Evolutionary conservation across 2,329 filamentous ascomycete genomes (phyloP), one percentile per base, ranked within the genome.

Genomic region (Diaporthe capsici): DNA sequence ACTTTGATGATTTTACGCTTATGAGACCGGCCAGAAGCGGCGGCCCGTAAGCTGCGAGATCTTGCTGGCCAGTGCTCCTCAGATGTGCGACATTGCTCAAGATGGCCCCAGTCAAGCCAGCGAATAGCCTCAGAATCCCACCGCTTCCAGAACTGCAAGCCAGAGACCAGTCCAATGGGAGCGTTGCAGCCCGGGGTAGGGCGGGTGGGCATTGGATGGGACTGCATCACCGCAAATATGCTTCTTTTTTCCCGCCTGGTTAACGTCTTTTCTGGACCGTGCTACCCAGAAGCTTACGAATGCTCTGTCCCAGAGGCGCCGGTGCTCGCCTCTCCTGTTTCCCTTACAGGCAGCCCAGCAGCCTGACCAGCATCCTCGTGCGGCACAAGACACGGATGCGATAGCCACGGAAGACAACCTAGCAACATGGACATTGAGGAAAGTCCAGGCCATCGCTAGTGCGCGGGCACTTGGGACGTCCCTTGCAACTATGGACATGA

Each of bases 41-140:
- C 47, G 72, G 60, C 75, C 75, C 42, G 68, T 71, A 65, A 73
- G 60, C 75, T 75, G 72, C 72, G 60, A 72, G 75, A 76, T 72
- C 51, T 57, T 47, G 67, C 53, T 76, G 67, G 75, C 75, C 72
- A 76, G 44, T 72, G 72, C 68, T 75, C 73, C 42, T 47, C 71
- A 65, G 60, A 58, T 61, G 74, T 73, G 61, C 70, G 74, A 76
- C 71, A 76, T 71, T 37, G 42, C 60, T 51, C 57, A 15, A 60
- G 60, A 72, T 57, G 57, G 51, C n/a, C 51, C 61, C 34, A 42
- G 68, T 72, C 53, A 58, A 42, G 68, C 70, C 74, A 73, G 55
- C 74, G 74, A 73, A 73, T 75, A 47, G 53, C 74, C 49, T 68
- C 71, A 55, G 6, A 10, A 55, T 42, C 28, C 58, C n/a, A 67